Base-by-base conservation (phyloP, 1,139 yeast genomes). In the Kluyveromyces sp. region DNA sequence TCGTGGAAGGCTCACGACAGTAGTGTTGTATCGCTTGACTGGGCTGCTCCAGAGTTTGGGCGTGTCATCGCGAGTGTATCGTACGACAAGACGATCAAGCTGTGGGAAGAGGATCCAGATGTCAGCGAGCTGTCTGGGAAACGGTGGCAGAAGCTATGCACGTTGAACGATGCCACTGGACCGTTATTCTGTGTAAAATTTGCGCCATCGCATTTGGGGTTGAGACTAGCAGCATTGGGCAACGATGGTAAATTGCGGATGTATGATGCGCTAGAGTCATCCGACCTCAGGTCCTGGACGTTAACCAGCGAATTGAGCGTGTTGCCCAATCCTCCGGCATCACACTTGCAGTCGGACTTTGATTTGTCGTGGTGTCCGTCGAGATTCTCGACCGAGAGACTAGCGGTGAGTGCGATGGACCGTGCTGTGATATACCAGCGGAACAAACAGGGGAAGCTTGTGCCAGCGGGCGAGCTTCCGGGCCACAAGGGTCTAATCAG, bases 1-100 rank as follows among this genome's bases (percentile, higher is more conserved):
- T 81, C 85, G 53, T 90, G 96, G 95, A 85, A 85, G 56, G 97
- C 97, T 1, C 98, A 92, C 62, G 96, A 92, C 57, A 83, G 95
- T 5, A 80, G 90, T 53, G 77, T 92, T 31, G 84, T 87, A 40
- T 79, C 83, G 55, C 72, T 92, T 4, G 79, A 81, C 45, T 92
- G 97, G 95, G 97, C 97, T 0, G 84, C 87, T 47, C 98, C 98
- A 1, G 95, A 89, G 63, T 89, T 81, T 64, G 94, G 96, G 4
- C 86, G 87, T 58, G 72, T 92, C 4, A 67, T 92, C 31, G 96
- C 96, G 0, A 80, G 94, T 28, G 89, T 92, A 42, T 87, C 96
- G 1, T 87, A 84, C 61, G 98, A 92, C 61, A 76, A 95, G 48
- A 85, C 48, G 0, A 82, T 90, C 25, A 83, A 85, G 58, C 72